A percentile compares a stretch with the other conserved stretches of the same genome.
Evolutionary conservation across 2,329 filamentous ascomycete species (phyloP).

Genomic region (Lasiodiplodia theobromae): DNA sequence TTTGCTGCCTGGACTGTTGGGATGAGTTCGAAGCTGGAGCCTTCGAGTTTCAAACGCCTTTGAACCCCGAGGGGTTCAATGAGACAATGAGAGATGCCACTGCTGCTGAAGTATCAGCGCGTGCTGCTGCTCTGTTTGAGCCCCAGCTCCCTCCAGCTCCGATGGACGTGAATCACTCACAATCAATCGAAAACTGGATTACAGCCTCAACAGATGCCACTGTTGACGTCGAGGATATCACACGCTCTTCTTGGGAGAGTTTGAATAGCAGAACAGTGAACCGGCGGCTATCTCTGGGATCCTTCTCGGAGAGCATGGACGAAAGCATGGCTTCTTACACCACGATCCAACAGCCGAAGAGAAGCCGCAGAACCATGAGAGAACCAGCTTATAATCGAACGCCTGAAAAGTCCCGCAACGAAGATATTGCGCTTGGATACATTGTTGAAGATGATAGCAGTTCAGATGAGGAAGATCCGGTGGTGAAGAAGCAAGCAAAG

Average conservation of each 20-base stretch:
- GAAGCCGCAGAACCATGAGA: background rate
- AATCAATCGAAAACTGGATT: background rate
- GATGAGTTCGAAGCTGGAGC: background rate
- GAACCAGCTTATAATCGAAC: background rate
- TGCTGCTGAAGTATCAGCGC: background rate
- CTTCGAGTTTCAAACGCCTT: background rate
- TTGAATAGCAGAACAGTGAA: background rate
- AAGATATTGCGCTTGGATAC: background rate
- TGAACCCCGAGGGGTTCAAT: background rate
- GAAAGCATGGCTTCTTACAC: background rate
- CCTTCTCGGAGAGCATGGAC: background rate
- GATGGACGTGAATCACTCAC: background rate
- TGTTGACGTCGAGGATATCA: background rate
- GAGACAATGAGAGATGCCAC: background rate
- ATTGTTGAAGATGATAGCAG: background rate
- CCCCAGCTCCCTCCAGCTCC: background rate
- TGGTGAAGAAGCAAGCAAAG: background rate
- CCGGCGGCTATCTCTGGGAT: background rate
- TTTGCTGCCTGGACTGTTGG: constrained; percentile 14
- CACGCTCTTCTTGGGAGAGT: background rate
- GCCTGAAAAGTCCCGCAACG: background rate
- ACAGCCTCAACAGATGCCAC: background rate
- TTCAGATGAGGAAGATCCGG: background rate
- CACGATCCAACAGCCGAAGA: background rate
- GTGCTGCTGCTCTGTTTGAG: background rate